Evolutionary conservation across 768 basidiomycete species (phyloP).

Genomic region (Trametes maxima): DNA sequence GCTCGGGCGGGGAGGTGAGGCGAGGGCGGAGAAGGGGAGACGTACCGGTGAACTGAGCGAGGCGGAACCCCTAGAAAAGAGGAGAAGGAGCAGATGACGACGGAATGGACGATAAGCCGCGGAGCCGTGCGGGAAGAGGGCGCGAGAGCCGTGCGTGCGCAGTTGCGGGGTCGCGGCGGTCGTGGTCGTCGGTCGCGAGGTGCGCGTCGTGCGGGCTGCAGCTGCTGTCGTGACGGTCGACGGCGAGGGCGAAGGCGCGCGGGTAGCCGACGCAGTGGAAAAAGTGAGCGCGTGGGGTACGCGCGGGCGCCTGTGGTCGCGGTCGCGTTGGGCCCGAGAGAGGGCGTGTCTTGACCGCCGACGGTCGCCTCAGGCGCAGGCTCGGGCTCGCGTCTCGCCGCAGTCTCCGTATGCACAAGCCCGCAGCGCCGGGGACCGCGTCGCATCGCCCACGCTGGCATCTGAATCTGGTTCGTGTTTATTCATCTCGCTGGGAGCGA

Average conservation of each 20-base stretch:
- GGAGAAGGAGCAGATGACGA: slow-evolving; percentile 2
- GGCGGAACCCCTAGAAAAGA: slow-evolving; percentile 1
- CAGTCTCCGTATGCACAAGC: background rate
- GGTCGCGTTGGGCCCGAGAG: too few species aligned
- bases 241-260: background rate
- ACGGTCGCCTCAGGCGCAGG: background rate
- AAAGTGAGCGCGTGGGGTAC: background rate
- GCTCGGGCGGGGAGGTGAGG: background rate
- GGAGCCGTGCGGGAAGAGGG: too few species aligned
- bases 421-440: too few species aligned
- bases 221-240: background rate
- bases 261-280: background rate
- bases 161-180: background rate
- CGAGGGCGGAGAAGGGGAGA: background rate
- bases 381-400: too few species aligned
- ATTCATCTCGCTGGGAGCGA: too few species aligned
- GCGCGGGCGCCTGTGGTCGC: background rate
- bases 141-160: background rate
- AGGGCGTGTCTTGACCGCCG: slow-evolving; percentile 4
- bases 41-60: background rate
- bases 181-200: background rate
- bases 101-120: background rate
- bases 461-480: too few species aligned
- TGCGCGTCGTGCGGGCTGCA: background rate
- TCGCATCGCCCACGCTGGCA: too few species aligned